A percentile compares a stretch with the other conserved stretches of the same genome.
Conservation (phyloP, 768 basidiomycete species). For the Agrocybe praecox region DNA sequence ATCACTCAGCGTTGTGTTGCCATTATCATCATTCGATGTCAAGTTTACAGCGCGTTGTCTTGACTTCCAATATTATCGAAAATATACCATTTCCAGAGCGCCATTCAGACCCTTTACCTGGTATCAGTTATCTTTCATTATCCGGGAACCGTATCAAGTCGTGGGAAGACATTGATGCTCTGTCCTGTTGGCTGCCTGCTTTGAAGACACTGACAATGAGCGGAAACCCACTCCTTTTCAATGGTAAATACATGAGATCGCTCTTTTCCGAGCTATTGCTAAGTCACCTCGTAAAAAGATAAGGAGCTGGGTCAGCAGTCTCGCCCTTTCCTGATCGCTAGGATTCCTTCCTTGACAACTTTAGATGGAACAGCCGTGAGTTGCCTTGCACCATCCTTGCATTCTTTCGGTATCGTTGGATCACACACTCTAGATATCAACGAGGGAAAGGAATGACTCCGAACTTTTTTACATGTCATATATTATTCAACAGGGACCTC, state of each 20-base stretch:
- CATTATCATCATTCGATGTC: conserved; percentile 22
- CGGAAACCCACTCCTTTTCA: conserved; percentile 67
- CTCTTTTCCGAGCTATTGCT: background rate
- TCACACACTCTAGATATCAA: conserved; percentile 53
- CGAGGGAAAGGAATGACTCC: conserved; percentile 73
- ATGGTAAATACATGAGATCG: conserved; percentile 39
- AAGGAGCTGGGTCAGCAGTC: conserved; percentile 36
- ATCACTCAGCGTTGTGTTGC: conserved; percentile 11
- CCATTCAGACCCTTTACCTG: conserved; percentile 25
- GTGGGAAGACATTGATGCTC: conserved; percentile 68
- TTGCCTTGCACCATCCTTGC: background rate
- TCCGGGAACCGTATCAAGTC: conserved; percentile 57
- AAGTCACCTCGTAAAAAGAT: conserved; percentile 29
- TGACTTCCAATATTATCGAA: conserved; percentile 63
- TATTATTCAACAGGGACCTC: conserved; percentile 49
- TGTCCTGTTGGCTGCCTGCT: conserved; percentile 69
- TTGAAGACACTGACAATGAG: conserved; percentile 61
- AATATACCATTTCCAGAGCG: conserved; percentile 45
- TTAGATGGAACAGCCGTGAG: conserved; percentile 71
- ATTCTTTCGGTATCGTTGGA: conserved; percentile 6
- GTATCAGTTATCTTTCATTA: conserved; percentile 62
- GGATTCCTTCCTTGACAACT: conserved; percentile 58
- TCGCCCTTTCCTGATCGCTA: conserved; percentile 68
- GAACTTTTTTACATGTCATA: conserved; percentile 83
- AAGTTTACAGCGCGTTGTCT: conserved; percentile 67